phyloP scores from a whole-genome alignment of 495 filamentous ascomycete species.

The Achaetomiella virescens region DNA sequence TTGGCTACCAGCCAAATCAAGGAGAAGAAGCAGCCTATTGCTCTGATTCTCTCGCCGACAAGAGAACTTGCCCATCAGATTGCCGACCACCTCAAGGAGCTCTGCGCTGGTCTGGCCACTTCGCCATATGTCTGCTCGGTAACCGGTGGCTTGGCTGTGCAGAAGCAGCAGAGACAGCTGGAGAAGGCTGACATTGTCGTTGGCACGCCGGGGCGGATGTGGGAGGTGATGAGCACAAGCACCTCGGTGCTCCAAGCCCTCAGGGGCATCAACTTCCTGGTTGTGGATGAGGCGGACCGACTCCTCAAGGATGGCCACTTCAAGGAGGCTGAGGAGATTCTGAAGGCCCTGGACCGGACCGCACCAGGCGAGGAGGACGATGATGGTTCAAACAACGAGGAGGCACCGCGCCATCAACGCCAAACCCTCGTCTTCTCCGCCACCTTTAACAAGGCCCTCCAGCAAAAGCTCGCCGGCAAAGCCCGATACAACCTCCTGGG shows the following conservation, averaged over 20 bases:
- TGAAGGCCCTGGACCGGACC: slow-evolving; percentile 62
- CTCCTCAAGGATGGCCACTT: slow-evolving; percentile 90
- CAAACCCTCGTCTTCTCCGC: slow-evolving; percentile 97
- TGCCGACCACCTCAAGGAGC: slow-evolving; percentile 65
- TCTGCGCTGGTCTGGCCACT: slow-evolving; percentile 57
- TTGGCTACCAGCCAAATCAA: slow-evolving; percentile 33
- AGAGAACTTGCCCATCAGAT: slow-evolving; percentile 91
- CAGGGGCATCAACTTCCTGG: slow-evolving; percentile 67
- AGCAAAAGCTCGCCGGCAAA: slow-evolving; percentile 83
- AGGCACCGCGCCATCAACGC: slow-evolving; percentile 35
- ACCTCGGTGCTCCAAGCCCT: slow-evolving; percentile 53
- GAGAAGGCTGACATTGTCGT: slow-evolving; percentile 76
- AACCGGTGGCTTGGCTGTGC: slow-evolving; percentile 83
- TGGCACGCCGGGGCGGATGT: slow-evolving; percentile 85
- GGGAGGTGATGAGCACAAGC: slow-evolving; percentile 79
- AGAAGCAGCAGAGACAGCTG: slow-evolving; percentile 84
- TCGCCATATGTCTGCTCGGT: slow-evolving; percentile 68
- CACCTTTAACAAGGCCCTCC: slow-evolving; percentile 83
- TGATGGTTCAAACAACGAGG: slow-evolving; percentile 24
- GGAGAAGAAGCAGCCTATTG: slow-evolving; percentile 52
- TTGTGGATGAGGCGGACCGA: slow-evolving; percentile 92
- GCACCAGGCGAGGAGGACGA: slow-evolving; percentile 24
- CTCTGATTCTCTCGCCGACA: slow-evolving; percentile 86
- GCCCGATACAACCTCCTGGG: slow-evolving; percentile 58
- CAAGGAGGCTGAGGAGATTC: slow-evolving; percentile 83